Evolutionary conservation across 768 basidiomycete genomes (phyloP).

Genomic region (Cystobasidiopsis lactophilus): DNA sequence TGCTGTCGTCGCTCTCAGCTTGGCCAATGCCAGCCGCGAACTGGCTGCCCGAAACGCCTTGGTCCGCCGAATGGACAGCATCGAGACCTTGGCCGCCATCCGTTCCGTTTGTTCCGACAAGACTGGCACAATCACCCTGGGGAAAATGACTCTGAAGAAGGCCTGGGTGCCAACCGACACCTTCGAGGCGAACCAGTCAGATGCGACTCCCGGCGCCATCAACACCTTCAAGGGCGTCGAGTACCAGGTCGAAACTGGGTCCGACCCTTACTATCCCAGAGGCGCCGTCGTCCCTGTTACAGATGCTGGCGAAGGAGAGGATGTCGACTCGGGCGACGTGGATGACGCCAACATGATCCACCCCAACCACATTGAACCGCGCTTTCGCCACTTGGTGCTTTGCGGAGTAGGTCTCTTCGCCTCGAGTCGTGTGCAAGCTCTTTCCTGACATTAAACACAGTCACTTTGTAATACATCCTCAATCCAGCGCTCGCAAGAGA

Average conservation of each 20-base stretch:
- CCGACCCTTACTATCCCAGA: constrained; percentile 24
- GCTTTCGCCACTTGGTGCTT: constrained; percentile 23
- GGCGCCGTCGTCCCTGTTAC: constrained; percentile 19
- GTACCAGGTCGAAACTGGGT: constrained; percentile 22
- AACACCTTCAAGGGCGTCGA: constrained; percentile 18
- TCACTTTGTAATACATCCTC: constrained; percentile 28
- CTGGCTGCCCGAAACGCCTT: constrained; percentile 32
- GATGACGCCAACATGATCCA: constrained; percentile 19
- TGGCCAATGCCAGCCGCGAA: constrained; percentile 33
- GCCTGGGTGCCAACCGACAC: constrained; percentile 26
- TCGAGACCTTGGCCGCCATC: constrained; percentile 27
- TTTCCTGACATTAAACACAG: constrained; percentile 2
- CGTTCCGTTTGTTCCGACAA: constrained; percentile 28
- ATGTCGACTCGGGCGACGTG: constrained; percentile 7
- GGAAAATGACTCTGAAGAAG: constrained; percentile 29
- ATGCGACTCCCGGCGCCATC: constrained; percentile 15
- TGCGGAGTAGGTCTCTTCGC: constrained; percentile 16
- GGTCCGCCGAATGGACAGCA: constrained; percentile 26
- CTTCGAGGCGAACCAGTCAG: constrained; percentile 18
- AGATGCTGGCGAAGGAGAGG: constrained; percentile 12
- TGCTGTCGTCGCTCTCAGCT: constrained; percentile 13
- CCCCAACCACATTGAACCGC: constrained; percentile 20
- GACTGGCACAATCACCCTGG: constrained; percentile 29
- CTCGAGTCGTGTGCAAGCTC: too few relatives aligned
- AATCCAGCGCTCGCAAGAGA: constrained; percentile 19